Evolutionary conservation across 345 rosid species (phyloP).

Genomic region (Ricinus communis): DNA sequence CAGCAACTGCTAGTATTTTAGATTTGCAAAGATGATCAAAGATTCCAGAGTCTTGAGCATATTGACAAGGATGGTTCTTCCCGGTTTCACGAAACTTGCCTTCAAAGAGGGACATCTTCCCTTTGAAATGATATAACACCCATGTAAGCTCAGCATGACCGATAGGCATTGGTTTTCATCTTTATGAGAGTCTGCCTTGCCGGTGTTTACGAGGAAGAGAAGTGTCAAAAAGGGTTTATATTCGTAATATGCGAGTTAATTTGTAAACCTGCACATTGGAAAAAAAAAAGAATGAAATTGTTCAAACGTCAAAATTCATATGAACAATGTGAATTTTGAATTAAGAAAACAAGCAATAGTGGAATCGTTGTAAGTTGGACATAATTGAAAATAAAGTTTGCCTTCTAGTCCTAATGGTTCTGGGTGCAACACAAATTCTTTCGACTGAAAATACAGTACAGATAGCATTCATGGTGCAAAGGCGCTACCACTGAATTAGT

Average conservation of each 20-base stretch:
- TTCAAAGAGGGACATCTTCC: background rate
- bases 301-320: background rate
- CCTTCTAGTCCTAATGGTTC: background rate
- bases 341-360: background rate
- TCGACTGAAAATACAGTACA: background rate
- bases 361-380: background rate
- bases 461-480: too few relatives aligned
- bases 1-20: background rate
- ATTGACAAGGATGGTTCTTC: background rate
- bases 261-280: conserved; percentile 27
- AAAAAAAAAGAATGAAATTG: background rate
- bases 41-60: background rate
- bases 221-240: conserved; percentile 6
- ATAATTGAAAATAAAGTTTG: background rate
- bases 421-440: background rate
- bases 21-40: background rate
- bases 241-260: conserved; percentile 32
- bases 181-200: background rate
- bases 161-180: background rate
- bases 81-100: background rate
- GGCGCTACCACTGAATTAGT: too few relatives aligned
- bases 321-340: background rate
- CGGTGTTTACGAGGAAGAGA: background rate
- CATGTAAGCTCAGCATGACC: background rate
- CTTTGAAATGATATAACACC: background rate